Evolutionary conservation across 2,329 filamentous ascomycete genomes (phyloP).

Genomic region (Parastagonospora nodorum): DNA sequence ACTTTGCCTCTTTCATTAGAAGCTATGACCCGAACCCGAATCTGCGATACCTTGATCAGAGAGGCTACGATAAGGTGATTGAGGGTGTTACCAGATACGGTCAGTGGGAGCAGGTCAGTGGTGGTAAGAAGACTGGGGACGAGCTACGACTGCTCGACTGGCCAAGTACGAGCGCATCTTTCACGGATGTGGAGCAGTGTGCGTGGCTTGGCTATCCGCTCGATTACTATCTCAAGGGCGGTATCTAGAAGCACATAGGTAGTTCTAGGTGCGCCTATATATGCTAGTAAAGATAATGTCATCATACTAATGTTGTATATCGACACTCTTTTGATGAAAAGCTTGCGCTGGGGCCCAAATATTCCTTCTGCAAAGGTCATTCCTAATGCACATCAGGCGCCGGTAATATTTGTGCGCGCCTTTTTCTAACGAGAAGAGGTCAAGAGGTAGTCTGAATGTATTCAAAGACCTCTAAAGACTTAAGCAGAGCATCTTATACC

Average conservation of each 20-base stretch:
- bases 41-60: constrained; percentile 50
- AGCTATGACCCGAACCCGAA: constrained; percentile 59
- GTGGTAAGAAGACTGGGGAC: constrained; percentile 34
- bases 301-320: too few species aligned
- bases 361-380: too few species aligned
- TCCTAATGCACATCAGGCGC: too few species aligned
- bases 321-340: too few species aligned
- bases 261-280: too few species aligned
- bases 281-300: too few species aligned
- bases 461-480: too few species aligned
- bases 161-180: constrained; percentile 50
- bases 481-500: too few species aligned
- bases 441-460: too few species aligned
- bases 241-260: constrained; percentile 7
- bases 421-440: too few species aligned
- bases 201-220: constrained; percentile 41
- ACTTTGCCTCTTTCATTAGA: constrained; percentile 59
- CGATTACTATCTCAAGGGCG: constrained; percentile 41
- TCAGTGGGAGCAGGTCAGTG: constrained; percentile 40
- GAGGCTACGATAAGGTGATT: constrained; percentile 53
- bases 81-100: constrained; percentile 49
- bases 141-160: constrained; percentile 54
- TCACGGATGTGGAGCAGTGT: constrained; percentile 60
- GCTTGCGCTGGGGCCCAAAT: too few species aligned
- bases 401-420: too few species aligned